These are phyloP conservation scores for Eugenia klotzschiana DNA, from an alignment of 441 rosid genomes.

Conservation along the genomic window DNA sequence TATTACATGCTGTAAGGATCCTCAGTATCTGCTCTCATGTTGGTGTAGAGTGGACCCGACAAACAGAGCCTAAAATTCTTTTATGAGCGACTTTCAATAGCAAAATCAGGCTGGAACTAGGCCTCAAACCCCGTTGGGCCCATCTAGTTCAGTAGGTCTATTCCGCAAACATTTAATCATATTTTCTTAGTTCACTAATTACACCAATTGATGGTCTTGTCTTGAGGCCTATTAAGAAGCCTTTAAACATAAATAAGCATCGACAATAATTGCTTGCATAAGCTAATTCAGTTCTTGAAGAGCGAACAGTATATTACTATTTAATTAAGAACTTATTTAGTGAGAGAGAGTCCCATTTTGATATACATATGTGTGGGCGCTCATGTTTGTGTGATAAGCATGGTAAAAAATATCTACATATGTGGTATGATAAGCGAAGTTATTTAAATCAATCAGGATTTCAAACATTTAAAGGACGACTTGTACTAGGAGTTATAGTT, in stretches of 20 bases:
- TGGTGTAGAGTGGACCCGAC: too few relatives aligned
- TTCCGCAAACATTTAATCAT: background rate
- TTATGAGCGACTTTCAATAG: background rate
- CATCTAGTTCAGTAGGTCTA: background rate
- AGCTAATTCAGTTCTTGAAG: background rate
- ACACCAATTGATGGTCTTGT: background rate
- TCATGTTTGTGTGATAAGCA: background rate
- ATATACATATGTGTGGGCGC: fast-evolving
- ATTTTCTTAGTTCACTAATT: background rate
- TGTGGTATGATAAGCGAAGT: background rate
- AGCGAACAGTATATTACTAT: background rate
- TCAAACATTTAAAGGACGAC: background rate
- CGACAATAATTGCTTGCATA: background rate
- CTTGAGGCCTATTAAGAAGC: background rate
- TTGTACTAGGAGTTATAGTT: background rate
- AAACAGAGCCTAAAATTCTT: background rate
- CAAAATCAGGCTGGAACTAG: background rate
- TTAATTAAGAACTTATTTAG: background rate
- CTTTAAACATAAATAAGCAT: background rate
- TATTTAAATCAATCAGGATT: background rate
- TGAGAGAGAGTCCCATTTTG: background rate
- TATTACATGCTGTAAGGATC: background rate
- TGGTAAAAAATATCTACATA: background rate
- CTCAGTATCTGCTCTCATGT: background rate
- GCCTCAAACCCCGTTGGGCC: background rate